Conservation (phyloP, 169 alveolate genomes). For the Plasmodium inui region DNA sequence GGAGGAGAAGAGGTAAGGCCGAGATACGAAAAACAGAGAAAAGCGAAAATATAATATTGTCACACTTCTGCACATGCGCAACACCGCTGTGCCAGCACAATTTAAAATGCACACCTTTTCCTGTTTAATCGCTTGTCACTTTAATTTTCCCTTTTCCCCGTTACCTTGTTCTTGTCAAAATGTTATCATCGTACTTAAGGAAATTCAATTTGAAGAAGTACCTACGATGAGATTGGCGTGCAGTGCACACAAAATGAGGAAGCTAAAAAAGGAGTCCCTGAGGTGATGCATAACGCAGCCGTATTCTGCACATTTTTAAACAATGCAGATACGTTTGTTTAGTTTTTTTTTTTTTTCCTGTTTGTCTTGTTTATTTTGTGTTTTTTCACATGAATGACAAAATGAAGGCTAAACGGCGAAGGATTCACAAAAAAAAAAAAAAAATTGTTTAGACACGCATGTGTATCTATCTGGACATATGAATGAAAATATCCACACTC, state of each 20-base stretch:
- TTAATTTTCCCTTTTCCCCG: neutral
- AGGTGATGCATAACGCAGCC: neutral
- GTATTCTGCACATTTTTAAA: neutral
- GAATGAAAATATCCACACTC: neutral
- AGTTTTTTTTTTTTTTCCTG: neutral
- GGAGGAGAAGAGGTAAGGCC: constrained; percentile 19
- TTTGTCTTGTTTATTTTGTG: neutral
- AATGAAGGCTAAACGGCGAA: constrained; percentile 1
- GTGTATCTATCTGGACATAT: neutral
- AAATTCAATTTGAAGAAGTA: constrained; percentile 38
- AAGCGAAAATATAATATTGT: neutral
- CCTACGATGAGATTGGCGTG: neutral
- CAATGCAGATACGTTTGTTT: neutral
- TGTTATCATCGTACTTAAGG: neutral
- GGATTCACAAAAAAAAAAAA: neutral
- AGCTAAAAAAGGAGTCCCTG: neutral
- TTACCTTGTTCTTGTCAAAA: neutral
- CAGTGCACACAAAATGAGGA: neutral
- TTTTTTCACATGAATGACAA: neutral
- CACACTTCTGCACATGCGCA: neutral
- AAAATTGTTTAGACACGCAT: neutral
- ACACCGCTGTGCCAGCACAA: neutral
- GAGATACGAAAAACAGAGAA: neutral
- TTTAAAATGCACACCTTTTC: neutral
- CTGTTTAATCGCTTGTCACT: neutral